These are phyloP conservation scores for Colletotrichum tabaci DNA, from an alignment of 2,329 filamentous ascomycete species.

Conservation along the genomic window DNA sequence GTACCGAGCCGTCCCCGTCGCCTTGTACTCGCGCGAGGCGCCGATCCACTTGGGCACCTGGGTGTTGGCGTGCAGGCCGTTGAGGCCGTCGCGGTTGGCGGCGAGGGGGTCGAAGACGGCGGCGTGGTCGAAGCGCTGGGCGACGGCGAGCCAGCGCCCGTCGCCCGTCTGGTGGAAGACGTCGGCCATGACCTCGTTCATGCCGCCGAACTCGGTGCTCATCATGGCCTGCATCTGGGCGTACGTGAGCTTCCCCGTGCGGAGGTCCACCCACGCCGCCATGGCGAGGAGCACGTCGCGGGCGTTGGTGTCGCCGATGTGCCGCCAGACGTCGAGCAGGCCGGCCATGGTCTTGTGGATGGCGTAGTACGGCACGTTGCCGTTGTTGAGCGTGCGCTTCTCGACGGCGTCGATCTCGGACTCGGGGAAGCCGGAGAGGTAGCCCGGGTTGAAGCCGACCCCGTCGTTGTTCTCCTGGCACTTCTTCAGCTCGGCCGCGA, in stretches of 20 bases:
- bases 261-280: constrained; percentile 64
- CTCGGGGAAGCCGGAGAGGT: constrained; percentile 67
- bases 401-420: constrained; percentile 64
- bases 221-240: constrained; percentile 64
- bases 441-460: constrained; percentile 60
- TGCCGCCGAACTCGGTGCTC: constrained; percentile 66
- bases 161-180: constrained; percentile 63
- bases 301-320: constrained; percentile 59
- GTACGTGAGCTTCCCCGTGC: constrained; percentile 59
- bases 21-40: constrained; percentile 63
- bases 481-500: constrained; percentile 63
- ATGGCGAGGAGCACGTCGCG: constrained; percentile 60
- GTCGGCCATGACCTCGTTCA: constrained; percentile 66
- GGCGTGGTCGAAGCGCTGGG: constrained; percentile 66
- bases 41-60: constrained; percentile 70
- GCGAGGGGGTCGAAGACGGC: constrained; percentile 63
- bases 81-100: constrained; percentile 59
- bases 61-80: constrained; percentile 67
- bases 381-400: constrained; percentile 58
- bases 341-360: constrained; percentile 69
- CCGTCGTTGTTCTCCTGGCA: constrained; percentile 65
- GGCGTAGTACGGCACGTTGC: constrained; percentile 68
- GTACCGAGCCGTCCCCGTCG: constrained; percentile 61
- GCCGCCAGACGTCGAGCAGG: constrained; percentile 64
- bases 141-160: constrained; percentile 60